Percentiles rank a stretch among this genome's conserved stretches.
Evolutionary conservation across 2,329 filamentous ascomycete genomes (phyloP).

Genomic region (Calonectria naviculata): DNA sequence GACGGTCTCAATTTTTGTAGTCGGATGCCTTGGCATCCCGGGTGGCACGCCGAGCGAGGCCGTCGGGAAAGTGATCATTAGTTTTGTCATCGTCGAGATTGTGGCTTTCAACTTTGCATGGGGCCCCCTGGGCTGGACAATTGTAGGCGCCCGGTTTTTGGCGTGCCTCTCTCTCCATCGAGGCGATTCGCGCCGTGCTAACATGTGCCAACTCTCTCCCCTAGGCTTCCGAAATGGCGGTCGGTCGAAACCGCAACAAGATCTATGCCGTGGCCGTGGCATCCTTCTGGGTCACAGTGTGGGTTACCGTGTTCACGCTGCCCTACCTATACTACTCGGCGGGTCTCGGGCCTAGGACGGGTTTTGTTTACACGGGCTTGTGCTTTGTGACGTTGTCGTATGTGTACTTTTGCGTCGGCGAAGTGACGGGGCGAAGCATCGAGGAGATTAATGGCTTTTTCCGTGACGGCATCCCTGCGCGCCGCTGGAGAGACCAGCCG

Average conservation of each 20-base stretch:
- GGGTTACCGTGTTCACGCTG: slow-evolving; percentile 51
- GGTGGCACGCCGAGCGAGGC: slow-evolving; percentile 38
- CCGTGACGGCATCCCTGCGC: slow-evolving; percentile 39
- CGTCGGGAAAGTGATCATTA: slow-evolving; percentile 52
- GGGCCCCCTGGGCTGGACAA: slow-evolving; percentile 52
- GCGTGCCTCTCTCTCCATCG: background rate
- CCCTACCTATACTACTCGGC: slow-evolving; percentile 55
- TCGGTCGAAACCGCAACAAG: slow-evolving; percentile 55
- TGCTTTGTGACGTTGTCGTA: slow-evolving; percentile 48
- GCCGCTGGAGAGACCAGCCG: slow-evolving; percentile 40
- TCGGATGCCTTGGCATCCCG: slow-evolving; percentile 54
- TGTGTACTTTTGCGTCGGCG: slow-evolving; percentile 50
- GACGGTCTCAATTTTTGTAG: slow-evolving; percentile 52
- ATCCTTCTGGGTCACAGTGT: slow-evolving; percentile 56
- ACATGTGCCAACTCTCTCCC: background rate
- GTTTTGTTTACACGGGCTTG: slow-evolving; percentile 49
- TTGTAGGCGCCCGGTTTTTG: slow-evolving; percentile 35
- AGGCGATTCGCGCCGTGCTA: background rate
- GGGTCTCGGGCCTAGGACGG: slow-evolving; percentile 50
- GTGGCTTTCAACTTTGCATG: slow-evolving; percentile 57
- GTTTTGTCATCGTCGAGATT: slow-evolving; percentile 55
- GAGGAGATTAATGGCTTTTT: slow-evolving; percentile 45
- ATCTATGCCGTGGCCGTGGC: slow-evolving; percentile 49
- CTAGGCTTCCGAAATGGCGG: slow-evolving; percentile 57
- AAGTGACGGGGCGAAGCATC: slow-evolving; percentile 42